phyloP scores from a whole-genome alignment of 352 stramenopile genomes.

The Phytophthora lateralis region DNA sequence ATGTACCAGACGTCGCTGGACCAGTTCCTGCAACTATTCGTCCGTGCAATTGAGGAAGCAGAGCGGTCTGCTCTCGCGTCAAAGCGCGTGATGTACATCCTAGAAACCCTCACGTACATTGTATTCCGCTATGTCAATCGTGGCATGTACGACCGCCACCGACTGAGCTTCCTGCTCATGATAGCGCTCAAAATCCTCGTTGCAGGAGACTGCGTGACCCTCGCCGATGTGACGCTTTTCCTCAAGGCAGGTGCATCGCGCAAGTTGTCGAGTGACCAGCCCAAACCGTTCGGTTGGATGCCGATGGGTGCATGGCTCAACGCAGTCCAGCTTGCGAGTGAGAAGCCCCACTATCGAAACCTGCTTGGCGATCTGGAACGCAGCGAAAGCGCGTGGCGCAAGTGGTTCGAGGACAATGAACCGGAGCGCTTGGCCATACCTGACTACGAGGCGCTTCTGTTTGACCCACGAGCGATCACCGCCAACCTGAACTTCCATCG shows the following conservation, averaged over 20 bases:
- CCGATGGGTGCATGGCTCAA: slow-evolving; percentile 71
- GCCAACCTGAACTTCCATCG: slow-evolving; percentile 74
- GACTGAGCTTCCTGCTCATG: slow-evolving; percentile 78
- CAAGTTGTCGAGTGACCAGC: slow-evolving; percentile 66
- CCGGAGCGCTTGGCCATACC: slow-evolving; percentile 63
- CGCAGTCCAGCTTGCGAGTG: slow-evolving; percentile 64
- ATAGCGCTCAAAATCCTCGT: slow-evolving; percentile 80
- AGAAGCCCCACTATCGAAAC: slow-evolving; percentile 70
- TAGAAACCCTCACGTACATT: slow-evolving; percentile 87
- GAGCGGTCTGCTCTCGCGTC: slow-evolving; percentile 79
- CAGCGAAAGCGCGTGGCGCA: slow-evolving; percentile 68
- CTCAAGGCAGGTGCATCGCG: slow-evolving; percentile 72
- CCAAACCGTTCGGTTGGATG: slow-evolving; percentile 80
- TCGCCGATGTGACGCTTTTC: slow-evolving; percentile 69
- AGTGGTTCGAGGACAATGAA: slow-evolving; percentile 86
- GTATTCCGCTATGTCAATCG: slow-evolving; percentile 80
- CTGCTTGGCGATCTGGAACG: slow-evolving; percentile 70
- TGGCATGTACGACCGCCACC: slow-evolving; percentile 77
- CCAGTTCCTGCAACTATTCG: slow-evolving; percentile 91
- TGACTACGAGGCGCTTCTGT: slow-evolving; percentile 73
- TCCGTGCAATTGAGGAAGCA: slow-evolving; percentile 79
- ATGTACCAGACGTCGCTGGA: slow-evolving; percentile 93
- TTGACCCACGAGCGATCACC: slow-evolving; percentile 65
- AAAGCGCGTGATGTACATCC: slow-evolving; percentile 88
- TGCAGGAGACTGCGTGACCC: slow-evolving; percentile 55